Conservation (phyloP, 2,329 filamentous ascomycete genomes). For the Lecanicillium sp. region DNA sequence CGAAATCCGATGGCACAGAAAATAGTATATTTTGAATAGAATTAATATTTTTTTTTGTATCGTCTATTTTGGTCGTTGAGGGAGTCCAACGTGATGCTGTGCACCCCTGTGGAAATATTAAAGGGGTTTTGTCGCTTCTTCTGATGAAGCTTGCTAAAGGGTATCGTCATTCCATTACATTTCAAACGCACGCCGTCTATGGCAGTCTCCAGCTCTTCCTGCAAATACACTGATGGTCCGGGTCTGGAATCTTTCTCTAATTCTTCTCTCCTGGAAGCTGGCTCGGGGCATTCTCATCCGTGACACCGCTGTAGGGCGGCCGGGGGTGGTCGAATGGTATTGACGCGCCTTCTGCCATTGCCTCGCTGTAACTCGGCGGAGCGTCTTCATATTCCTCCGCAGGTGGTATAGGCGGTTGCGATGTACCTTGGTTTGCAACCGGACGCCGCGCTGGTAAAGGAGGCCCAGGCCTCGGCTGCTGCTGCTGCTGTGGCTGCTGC, state of each 20-base stretch:
- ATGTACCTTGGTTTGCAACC: constrained; percentile 30
- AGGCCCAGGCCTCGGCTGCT: constrained; percentile 1
- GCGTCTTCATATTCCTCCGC: constrained; percentile 60
- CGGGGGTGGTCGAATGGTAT: constrained; percentile 61
- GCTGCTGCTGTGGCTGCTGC: constrained; percentile 13
- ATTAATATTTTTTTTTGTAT: too few species aligned
- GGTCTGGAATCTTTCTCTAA: constrained; percentile 10
- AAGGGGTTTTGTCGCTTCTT: too few species aligned
- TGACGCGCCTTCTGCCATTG: constrained; percentile 66
- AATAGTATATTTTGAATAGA: too few species aligned
- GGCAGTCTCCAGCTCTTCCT: too few species aligned
- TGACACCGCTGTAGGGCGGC: constrained; percentile 59
- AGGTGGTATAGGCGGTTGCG: constrained; percentile 48
- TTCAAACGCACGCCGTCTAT: too few species aligned
- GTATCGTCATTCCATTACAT: too few species aligned
- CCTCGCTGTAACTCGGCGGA: constrained; percentile 93
- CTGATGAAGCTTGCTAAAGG: too few species aligned
- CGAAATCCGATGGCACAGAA: too few species aligned
- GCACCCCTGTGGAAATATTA: too few species aligned
- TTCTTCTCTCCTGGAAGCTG: constrained; percentile 36
- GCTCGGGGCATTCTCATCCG: constrained; percentile 52
- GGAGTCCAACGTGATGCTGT: too few species aligned
- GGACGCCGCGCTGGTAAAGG: constrained; percentile 20
- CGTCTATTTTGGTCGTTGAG: too few species aligned
- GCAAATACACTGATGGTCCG: too few species aligned